phyloP scores from a whole-genome alignment of 2,329 filamentous ascomycete species.

The Clonostachys chloroleuca region DNA sequence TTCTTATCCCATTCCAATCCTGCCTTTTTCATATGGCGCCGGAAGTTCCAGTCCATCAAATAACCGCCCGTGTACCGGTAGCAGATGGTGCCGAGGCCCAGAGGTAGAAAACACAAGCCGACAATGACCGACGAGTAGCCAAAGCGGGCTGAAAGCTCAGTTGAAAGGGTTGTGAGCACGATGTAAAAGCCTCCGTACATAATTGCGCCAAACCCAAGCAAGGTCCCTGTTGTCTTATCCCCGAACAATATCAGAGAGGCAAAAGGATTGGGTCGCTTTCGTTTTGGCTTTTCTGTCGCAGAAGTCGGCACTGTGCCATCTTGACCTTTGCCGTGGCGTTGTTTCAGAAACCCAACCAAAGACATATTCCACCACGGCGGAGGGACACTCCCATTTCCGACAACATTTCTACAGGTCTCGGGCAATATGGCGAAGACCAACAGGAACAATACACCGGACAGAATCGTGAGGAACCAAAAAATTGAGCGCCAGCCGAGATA shows the following conservation, averaged over 20 bases:
- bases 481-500: conserved; percentile 48
- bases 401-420: conserved; percentile 53
- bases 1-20: conserved; percentile 57
- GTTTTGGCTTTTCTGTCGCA: conserved; percentile 8
- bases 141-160: conserved; percentile 46
- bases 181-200: conserved; percentile 54
- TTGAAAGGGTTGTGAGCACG: conserved; percentile 45
- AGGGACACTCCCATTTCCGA: conserved; percentile 56
- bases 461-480: conserved; percentile 53
- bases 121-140: conserved; percentile 42
- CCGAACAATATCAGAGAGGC: conserved; percentile 46
- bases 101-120: conserved; percentile 50
- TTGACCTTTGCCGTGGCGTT: background rate
- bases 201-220: conserved; percentile 46
- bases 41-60: conserved; percentile 64
- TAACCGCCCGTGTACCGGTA: conserved; percentile 50
- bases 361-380: conserved; percentile 52
- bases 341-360: conserved; percentile 41
- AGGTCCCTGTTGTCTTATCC: conserved; percentile 52
- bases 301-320: conserved; percentile 16
- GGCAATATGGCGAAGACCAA: conserved; percentile 62
- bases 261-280: conserved; percentile 45
- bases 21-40: conserved; percentile 56
- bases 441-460: conserved; percentile 27
- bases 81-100: conserved; percentile 43